phyloP scores from a whole-genome alignment of 805 yeast genomes.

The Myxozyma mucilagina region DNA sequence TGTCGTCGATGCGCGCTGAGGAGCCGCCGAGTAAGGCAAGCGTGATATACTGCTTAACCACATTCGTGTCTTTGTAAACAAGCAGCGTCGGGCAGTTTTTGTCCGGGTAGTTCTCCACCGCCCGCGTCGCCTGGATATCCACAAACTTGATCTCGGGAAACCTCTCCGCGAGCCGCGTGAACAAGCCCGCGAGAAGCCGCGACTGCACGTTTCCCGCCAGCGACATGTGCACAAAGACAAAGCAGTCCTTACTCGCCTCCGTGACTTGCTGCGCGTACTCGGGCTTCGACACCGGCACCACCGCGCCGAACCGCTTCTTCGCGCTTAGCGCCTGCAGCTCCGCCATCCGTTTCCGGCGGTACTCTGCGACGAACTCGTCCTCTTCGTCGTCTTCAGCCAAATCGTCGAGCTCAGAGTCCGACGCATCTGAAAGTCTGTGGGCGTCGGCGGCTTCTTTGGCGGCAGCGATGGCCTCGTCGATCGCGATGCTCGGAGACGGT shows the following conservation, averaged over 20 bases:
- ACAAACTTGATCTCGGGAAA: constrained; percentile 85
- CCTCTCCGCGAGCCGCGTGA: constrained; percentile 58
- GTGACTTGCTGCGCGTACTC: constrained; percentile 88
- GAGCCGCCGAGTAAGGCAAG: constrained; percentile 82
- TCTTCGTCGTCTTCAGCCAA: constrained; percentile 96
- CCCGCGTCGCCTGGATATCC: constrained; percentile 87
- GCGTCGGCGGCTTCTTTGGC: constrained; percentile 79
- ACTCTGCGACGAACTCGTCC: constrained; percentile 64
- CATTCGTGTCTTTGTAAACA: constrained; percentile 75
- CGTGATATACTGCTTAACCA: constrained; percentile 78
- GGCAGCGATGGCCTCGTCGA: constrained; percentile 85
- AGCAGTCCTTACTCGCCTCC: constrained; percentile 62
- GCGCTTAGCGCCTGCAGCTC: constrained; percentile 61
- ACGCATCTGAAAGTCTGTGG: constrained; percentile 43
- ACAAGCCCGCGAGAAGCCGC: constrained; percentile 63
- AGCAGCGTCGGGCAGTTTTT: constrained; percentile 87
- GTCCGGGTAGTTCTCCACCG: constrained; percentile 90
- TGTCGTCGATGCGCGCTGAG: constrained; percentile 63
- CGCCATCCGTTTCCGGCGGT: constrained; percentile 73
- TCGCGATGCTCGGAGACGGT: constrained; percentile 80
- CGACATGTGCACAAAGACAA: constrained; percentile 77
- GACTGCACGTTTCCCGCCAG: constrained; percentile 50
- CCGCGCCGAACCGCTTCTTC: constrained; percentile 61
- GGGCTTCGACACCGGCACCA: constrained; percentile 76
- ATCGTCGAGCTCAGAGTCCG: constrained; percentile 54